Evolutionary conservation across 192 early-diverging fungal species (phyloP).

Genomic region (Backusella luteola): DNA sequence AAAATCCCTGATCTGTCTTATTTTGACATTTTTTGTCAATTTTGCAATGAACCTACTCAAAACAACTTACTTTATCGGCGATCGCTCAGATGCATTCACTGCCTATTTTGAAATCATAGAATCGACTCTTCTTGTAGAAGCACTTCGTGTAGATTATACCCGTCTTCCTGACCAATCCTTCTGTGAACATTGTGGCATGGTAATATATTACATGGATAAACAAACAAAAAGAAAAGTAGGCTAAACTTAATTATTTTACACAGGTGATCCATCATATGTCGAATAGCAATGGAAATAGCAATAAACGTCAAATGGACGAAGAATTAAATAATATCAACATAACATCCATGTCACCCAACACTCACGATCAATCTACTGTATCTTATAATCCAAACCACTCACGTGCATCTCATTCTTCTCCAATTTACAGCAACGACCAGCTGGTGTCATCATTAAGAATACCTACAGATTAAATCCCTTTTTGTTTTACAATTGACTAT

Average conservation of each 20-base stretch:
- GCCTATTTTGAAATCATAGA: conserved; percentile 36
- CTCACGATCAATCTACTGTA: neutral
- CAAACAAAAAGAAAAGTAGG: neutral
- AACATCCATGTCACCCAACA: neutral
- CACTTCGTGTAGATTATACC: conserved; percentile 27
- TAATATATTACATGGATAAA: neutral
- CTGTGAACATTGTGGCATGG: conserved; percentile 28
- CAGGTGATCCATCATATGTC: neutral
- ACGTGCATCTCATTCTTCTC: neutral
- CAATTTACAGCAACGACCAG: neutral
- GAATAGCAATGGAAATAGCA: neutral
- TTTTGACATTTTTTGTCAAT: conserved; percentile 35
- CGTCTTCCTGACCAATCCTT: conserved; percentile 11
- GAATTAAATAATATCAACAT: conserved; percentile 9
- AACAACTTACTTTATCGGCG: conserved; percentile 22
- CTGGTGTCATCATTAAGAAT: neutral
- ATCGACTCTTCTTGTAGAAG: conserved; percentile 38
- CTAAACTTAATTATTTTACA: neutral
- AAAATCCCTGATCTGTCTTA: conserved; percentile 34
- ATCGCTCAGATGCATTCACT: conserved; percentile 33
- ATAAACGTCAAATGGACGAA: neutral
- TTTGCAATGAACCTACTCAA: conserved; percentile 37
- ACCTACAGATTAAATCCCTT: neutral
- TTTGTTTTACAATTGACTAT: neutral
- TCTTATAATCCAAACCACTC: conserved; percentile 2